Percentiles rank a stretch among this genome's conserved stretches.
phyloP scores from a whole-genome alignment of 2,329 filamentous ascomycete species.

The Penicillium sp. region DNA sequence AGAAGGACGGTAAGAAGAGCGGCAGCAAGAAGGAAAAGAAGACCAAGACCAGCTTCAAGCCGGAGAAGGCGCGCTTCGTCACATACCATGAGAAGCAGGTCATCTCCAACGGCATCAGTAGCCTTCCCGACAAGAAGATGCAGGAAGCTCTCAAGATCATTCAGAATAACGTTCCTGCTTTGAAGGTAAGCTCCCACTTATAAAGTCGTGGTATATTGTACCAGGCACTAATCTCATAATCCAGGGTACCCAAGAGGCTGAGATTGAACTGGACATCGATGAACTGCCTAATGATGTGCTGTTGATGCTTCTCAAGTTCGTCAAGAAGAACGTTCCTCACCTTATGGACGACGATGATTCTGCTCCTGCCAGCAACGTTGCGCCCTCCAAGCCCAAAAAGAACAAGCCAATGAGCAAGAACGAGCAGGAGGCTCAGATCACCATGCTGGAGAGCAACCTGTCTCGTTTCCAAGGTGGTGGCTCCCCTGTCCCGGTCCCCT shows the following conservation, averaged over 20 bases:
- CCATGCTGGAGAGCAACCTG: constrained; percentile 47
- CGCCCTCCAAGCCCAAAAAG: constrained; percentile 48
- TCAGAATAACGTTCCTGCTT: constrained; percentile 73
- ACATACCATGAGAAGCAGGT: constrained; percentile 82
- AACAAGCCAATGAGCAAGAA: constrained; percentile 54
- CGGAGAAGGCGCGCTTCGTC: constrained; percentile 62
- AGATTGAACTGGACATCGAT: constrained; percentile 51
- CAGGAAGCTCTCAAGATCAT: constrained; percentile 84
- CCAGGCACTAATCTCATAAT: constrained; percentile 7
- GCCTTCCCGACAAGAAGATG: constrained; percentile 74
- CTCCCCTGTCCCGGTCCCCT: constrained; percentile 44
- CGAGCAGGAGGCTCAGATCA: constrained; percentile 52
- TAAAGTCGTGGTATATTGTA: neutral
- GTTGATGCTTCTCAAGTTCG: constrained; percentile 46
- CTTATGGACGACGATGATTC: constrained; percentile 44
- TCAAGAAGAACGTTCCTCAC: constrained; percentile 48
- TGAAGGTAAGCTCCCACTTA: constrained; percentile 52
- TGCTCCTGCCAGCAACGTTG: constrained; percentile 33
- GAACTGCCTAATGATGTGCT: constrained; percentile 49
- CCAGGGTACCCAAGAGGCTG: constrained; percentile 45
- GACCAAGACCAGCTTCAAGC: constrained; percentile 34
- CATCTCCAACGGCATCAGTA: constrained; percentile 81
- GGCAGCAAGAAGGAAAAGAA: constrained; percentile 58
- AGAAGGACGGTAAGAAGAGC: constrained; percentile 47
- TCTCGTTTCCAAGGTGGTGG: constrained; percentile 46